Conservation (phyloP, 495 filamentous ascomycete genomes). For the Thozetella sp. region DNA sequence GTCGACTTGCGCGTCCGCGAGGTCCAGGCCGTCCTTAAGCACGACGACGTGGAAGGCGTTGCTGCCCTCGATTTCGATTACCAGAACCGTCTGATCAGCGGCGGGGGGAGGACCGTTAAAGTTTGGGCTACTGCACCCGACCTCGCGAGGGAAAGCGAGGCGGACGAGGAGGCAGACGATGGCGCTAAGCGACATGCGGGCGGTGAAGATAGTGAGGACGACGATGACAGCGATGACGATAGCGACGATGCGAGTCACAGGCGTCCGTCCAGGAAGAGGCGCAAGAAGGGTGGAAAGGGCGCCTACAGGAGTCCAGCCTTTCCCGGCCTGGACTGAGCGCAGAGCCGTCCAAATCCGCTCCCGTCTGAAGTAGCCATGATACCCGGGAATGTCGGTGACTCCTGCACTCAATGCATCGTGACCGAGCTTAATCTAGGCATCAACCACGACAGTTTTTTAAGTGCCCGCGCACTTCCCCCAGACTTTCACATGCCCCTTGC, state of each 20-base stretch:
- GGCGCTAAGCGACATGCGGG: conserved; percentile 43
- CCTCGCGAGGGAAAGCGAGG: conserved; percentile 41
- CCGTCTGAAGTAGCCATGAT: background rate
- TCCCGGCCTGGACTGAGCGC: conserved; percentile 28
- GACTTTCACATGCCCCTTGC: no score
- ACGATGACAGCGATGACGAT: conserved; percentile 33
- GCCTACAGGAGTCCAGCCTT: conserved; percentile 20
- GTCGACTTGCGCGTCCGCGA: conserved; percentile 44
- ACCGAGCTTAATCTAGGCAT: no score
- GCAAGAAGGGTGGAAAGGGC: conserved; percentile 45
- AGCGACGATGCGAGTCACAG: conserved; percentile 46
- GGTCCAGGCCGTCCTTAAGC: conserved; percentile 52
- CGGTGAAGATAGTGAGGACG: conserved; percentile 37
- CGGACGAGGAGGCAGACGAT: conserved; percentile 45
- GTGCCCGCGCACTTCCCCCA: no score
- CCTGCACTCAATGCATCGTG: background rate
- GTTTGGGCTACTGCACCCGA: conserved; percentile 64
- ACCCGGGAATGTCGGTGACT: background rate
- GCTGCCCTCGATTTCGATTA: conserved; percentile 80
- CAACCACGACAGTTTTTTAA: no score
- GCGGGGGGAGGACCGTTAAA: conserved; percentile 80
- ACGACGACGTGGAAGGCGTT: conserved; percentile 85
- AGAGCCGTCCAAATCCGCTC: background rate
- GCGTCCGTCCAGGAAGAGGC: conserved; percentile 37
- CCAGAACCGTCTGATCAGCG: conserved; percentile 81